A percentile compares a stretch with the other conserved stretches of the same genome.
These are phyloP conservation scores for Heterobasidion irregulare DNA, from an alignment of 1,284 basidiomycete species.

Conservation along the genomic window DNA sequence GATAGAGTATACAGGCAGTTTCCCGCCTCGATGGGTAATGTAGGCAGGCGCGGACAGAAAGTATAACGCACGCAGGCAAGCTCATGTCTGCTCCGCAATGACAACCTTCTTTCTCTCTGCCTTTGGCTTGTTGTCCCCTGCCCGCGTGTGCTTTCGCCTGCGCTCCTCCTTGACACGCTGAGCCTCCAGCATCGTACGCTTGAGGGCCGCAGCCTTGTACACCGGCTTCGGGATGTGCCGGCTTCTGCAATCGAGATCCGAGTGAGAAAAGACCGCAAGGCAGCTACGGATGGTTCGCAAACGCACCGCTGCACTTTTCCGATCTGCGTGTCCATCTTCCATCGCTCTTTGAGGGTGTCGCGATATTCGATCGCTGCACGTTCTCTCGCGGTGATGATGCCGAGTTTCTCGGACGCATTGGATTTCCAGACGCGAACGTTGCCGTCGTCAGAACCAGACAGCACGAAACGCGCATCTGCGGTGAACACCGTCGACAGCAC, in stretches of 20 bases:
- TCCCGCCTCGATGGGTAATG: no score
- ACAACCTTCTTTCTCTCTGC: constrained; percentile 87
- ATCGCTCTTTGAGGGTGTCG: constrained; percentile 81
- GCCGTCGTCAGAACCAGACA: constrained; percentile 95
- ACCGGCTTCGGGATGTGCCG: constrained; percentile 89
- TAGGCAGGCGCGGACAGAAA: not conserved
- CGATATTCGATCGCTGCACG: constrained; percentile 91
- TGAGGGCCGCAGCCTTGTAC: constrained; percentile 81
- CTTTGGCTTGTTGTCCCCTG: constrained; percentile 84
- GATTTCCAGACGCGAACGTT: constrained; percentile 98
- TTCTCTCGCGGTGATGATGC: constrained; percentile 87
- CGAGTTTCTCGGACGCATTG: constrained; percentile 87
- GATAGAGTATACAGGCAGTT: no score
- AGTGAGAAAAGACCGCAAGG: not conserved
- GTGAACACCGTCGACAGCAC: constrained; percentile 76
- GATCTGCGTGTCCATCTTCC: constrained; percentile 82
- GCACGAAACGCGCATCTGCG: constrained; percentile 86
- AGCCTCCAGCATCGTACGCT: constrained; percentile 90
- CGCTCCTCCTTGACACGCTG: constrained; percentile 90
- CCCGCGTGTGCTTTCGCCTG: constrained; percentile 79
- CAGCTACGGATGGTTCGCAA: not conserved
- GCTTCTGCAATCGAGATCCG: constrained; percentile 35
- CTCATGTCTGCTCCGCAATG: constrained; percentile 64
- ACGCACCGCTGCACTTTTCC: constrained; percentile 74
- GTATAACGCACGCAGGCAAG: not conserved